Base-by-base conservation (phyloP, 441 rosid species). In the Kokia cookei region DNA sequence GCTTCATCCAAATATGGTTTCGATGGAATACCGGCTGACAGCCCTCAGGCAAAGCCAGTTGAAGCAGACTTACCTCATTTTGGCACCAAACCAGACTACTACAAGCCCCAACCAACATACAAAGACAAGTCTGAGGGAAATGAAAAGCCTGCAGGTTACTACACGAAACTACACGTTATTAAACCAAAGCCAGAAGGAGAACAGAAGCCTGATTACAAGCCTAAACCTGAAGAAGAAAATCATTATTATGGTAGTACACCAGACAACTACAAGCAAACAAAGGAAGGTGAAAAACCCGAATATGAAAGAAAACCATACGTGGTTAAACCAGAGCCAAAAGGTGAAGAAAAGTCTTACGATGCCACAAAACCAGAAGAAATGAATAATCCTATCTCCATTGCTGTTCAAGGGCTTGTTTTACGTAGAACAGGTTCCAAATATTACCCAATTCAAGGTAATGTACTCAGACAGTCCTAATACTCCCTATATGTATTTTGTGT, bases 381-480 rank as follows among this genome's bases (percentile, higher is more conserved):
- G 24, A n/a, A 62, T 15, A 62, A 35, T 32, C 45, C 6, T 32
- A 19, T 62, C 45, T 62, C 45, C 29, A 50, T 79, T 10, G 79
- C 77, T 53, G 43, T 79, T 24, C 78, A 83, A 79, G 87, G 87
- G 32, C 76, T 80, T 57, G 73, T 81, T 48, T 42, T 77, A 7
- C 72, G 65, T 15, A 61, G 29, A 15, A 14, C 43, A 61, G 42
- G 65, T 61, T 29, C 65, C 19, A 32, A 32, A 7, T 69, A 70
- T 47, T 37, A 37, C 63, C 87, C 87, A 10, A 26, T 84, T 48
- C n/a, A 70, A 80, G 89, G 87, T 82, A 70, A 69, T 55, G 19
- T 37, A 47, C 5, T 26, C 3, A 8, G 64, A 59, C n/a, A 26
- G 29, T 27, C 17, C 40, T 27, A 26, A 59, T 14, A 59, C 14